Evolutionary conservation across 78 protist species (phyloP).

Genomic region (Mantamonas sphyraenae): DNA sequence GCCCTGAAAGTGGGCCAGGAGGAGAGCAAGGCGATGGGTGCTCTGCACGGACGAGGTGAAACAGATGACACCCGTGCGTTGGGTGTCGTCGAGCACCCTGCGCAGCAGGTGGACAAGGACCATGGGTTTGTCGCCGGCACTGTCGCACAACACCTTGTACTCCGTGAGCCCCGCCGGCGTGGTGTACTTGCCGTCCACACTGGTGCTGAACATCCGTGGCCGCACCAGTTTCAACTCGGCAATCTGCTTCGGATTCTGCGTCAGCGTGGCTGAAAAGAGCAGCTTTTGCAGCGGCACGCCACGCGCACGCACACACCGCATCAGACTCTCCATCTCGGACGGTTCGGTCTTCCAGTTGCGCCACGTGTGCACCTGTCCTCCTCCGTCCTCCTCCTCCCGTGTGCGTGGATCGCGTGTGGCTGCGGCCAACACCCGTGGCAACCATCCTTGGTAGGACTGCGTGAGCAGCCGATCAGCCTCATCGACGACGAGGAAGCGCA

Average conservation of each 20-base stretch:
- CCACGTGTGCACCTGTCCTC: neutral
- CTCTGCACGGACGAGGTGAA: constrained; percentile 1
- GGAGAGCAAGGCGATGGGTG: neutral
- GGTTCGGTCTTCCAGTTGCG: neutral
- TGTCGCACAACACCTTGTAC: neutral
- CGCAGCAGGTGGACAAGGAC: neutral
- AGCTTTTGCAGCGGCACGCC: constrained; percentile 29
- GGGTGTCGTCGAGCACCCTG: too few relatives aligned
- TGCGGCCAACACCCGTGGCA: neutral
- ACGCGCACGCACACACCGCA: neutral
- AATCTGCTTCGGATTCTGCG: constrained; percentile 30
- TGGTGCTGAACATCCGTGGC: constrained; percentile 23
- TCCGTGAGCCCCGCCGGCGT: neutral
- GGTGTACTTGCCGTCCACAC: neutral
- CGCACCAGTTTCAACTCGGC: constrained; percentile 16
- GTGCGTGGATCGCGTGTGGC: too few relatives aligned
- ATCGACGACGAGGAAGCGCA: constrained; percentile 44
- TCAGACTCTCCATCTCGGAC: neutral
- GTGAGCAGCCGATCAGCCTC: constrained; percentile 60
- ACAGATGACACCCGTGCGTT: neutral
- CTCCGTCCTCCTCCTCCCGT: neutral
- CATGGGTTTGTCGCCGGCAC: neutral
- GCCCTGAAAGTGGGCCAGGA: neutral
- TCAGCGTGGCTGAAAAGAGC: constrained; percentile 68
- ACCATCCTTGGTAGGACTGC: constrained; percentile 43